Base-by-base conservation (phyloP, 768 basidiomycete species). In the Leccinum sublutescens region DNA sequence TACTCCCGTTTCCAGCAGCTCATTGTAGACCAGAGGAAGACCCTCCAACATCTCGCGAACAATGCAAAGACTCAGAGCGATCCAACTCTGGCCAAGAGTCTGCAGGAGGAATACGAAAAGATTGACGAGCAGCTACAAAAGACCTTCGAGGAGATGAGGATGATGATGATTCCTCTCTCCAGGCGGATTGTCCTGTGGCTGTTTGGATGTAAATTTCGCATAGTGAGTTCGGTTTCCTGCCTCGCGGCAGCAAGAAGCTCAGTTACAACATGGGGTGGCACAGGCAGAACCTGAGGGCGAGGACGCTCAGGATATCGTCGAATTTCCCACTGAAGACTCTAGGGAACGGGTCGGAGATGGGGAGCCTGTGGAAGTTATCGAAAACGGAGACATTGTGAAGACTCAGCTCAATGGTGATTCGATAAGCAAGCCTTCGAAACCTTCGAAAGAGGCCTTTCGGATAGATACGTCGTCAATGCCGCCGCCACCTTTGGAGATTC, bases 381-480 rank as follows among this genome's bases (percentile, higher is more conserved):
- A 75, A 57, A 62, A 64, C 33, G 66, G 71, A 56, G 74, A 78
- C 36, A 64, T 65, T 5, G 31, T 58, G 45, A 75, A 64, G 57
- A 55, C 52, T 8, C 69, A 57, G 36, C 57, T 62, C 31, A 70
- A 73, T 50, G 25, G 25, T 25, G 76, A 79, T 27, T 56, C 66
- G n/a, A 76, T 77, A 54, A 77, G 75, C 59, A 85, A 80, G 65
- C 61, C 55, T 25, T 31, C 68, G 2, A 69, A 77, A 49, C 67
- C 74, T 29, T 40, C 36, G 34, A 85, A 83, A 68, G 86, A 85
- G 48, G 23, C 74, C 11, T 77, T 91, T n/a, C 86, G 87, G 48
- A 88, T 90, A 71, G 86, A 85, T 71, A 87, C 89, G 0, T 74
- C 81, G 19, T 68, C 72, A 47, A 72, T 74, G 72, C 70, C 81